phyloP scores from a whole-genome alignment of 2,329 filamentous ascomycete genomes.

The Pseudocercospora crystallina region DNA sequence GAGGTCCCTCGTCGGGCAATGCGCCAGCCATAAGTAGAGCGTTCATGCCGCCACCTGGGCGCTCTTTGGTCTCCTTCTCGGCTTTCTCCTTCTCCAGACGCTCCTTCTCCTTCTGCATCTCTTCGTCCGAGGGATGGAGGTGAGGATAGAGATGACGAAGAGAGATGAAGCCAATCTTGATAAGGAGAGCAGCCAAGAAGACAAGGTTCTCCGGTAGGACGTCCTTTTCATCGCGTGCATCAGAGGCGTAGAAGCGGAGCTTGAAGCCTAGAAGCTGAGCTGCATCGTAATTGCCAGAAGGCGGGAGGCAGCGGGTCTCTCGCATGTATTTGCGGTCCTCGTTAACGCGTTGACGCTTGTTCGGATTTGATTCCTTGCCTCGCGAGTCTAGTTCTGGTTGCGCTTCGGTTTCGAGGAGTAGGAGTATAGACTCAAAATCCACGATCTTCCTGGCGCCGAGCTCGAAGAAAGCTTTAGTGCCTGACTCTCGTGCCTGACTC shows the following conservation, averaged over 20 bases:
- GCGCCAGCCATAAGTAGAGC: conserved; percentile 84
- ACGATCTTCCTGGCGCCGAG: conserved; percentile 71
- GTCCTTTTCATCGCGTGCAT: conserved; percentile 71
- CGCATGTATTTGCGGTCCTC: conserved; percentile 73
- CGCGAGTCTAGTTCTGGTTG: conserved; percentile 36
- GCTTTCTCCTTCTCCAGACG: conserved; percentile 73
- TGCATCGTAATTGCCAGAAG: conserved; percentile 82
- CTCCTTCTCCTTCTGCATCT: conserved; percentile 73
- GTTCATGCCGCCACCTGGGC: conserved; percentile 71
- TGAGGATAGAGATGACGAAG: conserved; percentile 88
- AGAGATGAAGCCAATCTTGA: conserved; percentile 97
- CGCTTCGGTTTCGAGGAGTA: conserved; percentile 31
- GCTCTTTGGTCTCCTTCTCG: conserved; percentile 70
- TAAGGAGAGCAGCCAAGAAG: conserved; percentile 83
- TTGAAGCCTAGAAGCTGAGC: conserved; percentile 97
- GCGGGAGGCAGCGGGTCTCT: conserved; percentile 76
- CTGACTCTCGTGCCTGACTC: conserved; percentile 71
- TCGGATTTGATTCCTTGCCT: conserved; percentile 38
- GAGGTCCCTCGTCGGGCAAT: conserved; percentile 75
- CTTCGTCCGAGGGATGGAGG: conserved; percentile 78
- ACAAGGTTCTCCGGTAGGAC: conserved; percentile 87
- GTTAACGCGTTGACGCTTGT: conserved; percentile 50
- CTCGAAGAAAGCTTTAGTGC: conserved; percentile 85
- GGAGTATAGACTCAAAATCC: conserved; percentile 50
- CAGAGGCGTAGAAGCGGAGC: conserved; percentile 87